These are phyloP conservation scores for Ganoderma lucidum DNA, from an alignment of 1,284 basidiomycete species.

Conservation along the genomic window DNA sequence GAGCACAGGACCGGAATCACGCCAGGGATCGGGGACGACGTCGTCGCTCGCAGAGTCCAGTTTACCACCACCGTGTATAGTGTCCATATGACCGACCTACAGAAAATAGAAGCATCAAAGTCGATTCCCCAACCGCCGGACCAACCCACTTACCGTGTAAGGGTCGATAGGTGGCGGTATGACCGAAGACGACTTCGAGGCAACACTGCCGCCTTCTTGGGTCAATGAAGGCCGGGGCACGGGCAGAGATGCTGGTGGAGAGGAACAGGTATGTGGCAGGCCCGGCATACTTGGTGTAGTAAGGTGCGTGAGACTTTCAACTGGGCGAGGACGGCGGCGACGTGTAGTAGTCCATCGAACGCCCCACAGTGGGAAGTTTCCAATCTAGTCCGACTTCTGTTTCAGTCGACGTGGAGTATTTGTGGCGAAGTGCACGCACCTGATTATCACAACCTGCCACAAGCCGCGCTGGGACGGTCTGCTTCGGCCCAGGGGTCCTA, in stretches of 20 bases:
- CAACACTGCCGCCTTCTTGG: neutral
- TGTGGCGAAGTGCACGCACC: neutral
- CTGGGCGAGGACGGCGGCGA: neutral
- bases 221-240: neutral
- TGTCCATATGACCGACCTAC: neutral
- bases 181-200: neutral
- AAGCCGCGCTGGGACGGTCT: neutral
- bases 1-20: neutral
- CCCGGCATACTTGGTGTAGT: neutral
- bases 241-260: neutral
- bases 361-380: neutral
- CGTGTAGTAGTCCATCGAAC: neutral
- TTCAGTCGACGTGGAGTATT: neutral
- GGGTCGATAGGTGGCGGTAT: neutral
- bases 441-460: neutral
- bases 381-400: neutral
- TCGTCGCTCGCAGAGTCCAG: neutral
- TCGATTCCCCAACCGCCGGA: neutral
- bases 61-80: neutral
- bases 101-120: neutral
- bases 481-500: neutral
- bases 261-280: neutral
- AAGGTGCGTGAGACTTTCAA: neutral
- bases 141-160: neutral
- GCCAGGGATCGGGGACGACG: neutral